These are phyloP conservation scores for Penicillium digitatum DNA, from an alignment of 2,329 filamentous ascomycete genomes.

Conservation along the genomic window DNA sequence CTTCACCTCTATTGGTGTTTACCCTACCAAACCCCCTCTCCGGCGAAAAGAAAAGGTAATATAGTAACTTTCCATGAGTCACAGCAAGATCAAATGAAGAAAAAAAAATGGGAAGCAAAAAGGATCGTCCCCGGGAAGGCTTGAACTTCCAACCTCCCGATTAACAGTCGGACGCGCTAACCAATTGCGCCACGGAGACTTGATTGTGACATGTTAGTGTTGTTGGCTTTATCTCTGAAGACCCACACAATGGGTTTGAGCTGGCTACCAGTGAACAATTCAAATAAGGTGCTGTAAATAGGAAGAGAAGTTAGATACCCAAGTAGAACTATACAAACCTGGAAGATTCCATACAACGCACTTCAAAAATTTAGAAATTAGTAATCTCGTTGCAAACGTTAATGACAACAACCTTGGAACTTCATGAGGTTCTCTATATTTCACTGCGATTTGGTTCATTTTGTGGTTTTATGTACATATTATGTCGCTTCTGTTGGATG, in stretches of 20 bases:
- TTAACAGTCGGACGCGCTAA: constrained; percentile 38
- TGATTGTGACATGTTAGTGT: not conserved
- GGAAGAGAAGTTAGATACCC: not conserved
- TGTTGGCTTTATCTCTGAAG: not conserved
- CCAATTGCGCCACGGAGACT: constrained; percentile 35
- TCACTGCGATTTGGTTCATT: not conserved
- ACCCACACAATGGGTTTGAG: not conserved
- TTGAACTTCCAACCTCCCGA: constrained; percentile 41
- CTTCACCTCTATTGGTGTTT: not conserved
- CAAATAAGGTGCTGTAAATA: not conserved
- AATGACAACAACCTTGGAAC: not conserved
- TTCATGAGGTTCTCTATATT: not conserved
- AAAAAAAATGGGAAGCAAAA: not conserved
- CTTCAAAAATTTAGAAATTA: no score
- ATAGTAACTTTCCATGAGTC: not conserved
- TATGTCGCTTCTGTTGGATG: no score
- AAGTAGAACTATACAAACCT: not conserved
- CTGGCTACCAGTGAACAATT: not conserved
- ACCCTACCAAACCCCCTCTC: not conserved
- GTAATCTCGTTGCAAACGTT: no score
- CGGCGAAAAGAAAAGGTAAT: not conserved
- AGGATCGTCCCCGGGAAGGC: constrained; percentile 38
- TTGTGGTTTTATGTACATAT: no score
- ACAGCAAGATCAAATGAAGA: not conserved
- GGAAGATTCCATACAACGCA: not conserved